Evolutionary conservation across 805 yeast genomes (phyloP), one percentile per base, ranked within the genome.

Genomic region (Jamesozyma lodderae): DNA sequence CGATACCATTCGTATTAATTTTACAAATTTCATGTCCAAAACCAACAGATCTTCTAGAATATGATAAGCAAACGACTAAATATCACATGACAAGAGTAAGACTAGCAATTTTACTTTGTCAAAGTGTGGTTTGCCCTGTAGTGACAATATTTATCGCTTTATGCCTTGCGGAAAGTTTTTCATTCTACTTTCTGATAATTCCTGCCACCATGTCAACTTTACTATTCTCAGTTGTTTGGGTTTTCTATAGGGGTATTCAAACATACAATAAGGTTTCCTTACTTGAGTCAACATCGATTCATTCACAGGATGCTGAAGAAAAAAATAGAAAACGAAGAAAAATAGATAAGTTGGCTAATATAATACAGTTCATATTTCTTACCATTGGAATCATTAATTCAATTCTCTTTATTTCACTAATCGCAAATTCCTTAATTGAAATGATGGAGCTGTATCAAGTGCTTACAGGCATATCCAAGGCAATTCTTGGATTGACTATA

Each of bases 401-500:
- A 7, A 57, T 60, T 5, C 34, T 60, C 13, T 57, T 57, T 51
- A 60, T 60, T 4, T 57, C 63, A 1, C 31, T 58, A 8, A 40
- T 60, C 17, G 64, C 66, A 3, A 59, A 59, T 41, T 47, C 57
- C 13, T 36, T 60, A n/a, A 56, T 60, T 27, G 64, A 59, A 43
- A 45, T 60, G 33, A 46, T 60, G 44, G 62, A 57, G 30, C 40
- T 54, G 9, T 60, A 59, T 40, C 66, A 60, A 43, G 35, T 39
- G 6, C 36, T 56, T 3, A 55, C 59, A 13, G 49, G 54, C 4
- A 63, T 90, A 6, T 76, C 88, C 9, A 94, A 88, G 42, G 88
- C 92, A 1, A 72, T 90, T 8, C 60, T 92, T 25, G 99, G 98
- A 0, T 65, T 90, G n/a, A 90, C 97, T 0, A 70, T 92, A 0